Evolutionary conservation across 2,329 filamentous ascomycete species (phyloP).

Genomic region (Thielaviopsis euricoi): DNA sequence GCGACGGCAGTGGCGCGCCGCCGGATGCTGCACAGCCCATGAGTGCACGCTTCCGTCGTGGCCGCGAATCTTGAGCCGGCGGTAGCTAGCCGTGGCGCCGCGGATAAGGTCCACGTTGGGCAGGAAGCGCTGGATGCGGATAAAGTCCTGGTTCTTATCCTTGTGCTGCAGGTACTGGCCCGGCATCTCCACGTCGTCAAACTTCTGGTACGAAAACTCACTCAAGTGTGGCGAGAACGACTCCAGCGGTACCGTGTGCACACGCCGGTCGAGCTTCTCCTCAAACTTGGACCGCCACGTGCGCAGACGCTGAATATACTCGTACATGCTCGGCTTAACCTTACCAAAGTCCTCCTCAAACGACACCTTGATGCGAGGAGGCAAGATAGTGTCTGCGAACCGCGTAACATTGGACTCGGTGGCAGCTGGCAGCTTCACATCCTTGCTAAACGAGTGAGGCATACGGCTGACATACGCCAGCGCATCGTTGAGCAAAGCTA

Average conservation of each 20-base stretch:
- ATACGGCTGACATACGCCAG: conserved; percentile 81
- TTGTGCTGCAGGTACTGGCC: conserved; percentile 95
- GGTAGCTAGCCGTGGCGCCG: conserved; percentile 78
- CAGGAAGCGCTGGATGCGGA: conserved; percentile 91
- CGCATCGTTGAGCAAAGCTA: conserved; percentile 92
- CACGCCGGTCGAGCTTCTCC: conserved; percentile 81
- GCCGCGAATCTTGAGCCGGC: conserved; percentile 85
- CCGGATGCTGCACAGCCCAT: conserved; percentile 92
- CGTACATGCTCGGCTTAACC: conserved; percentile 91
- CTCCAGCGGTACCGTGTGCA: conserved; percentile 60
- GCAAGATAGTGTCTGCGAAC: conserved; percentile 91
- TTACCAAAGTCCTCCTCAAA: conserved; percentile 96
- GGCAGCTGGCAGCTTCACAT: conserved; percentile 73
- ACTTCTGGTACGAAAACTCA: conserved; percentile 94
- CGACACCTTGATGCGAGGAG: conserved; percentile 82
- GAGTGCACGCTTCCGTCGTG: conserved; percentile 95
- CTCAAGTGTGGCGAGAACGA: conserved; percentile 78
- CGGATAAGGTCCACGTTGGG: conserved; percentile 88
- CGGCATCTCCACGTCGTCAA: conserved; percentile 95
- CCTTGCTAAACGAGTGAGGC: conserved; percentile 71
- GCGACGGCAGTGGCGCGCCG: conserved; percentile 75
- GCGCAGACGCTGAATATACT: conserved; percentile 94
- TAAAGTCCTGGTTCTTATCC: conserved; percentile 98
- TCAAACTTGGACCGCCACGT: conserved; percentile 97
- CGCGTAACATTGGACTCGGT: conserved; percentile 94